Base-by-base conservation (phyloP, 495 filamentous ascomycete genomes). In the Aspergillus ostianus region DNA sequence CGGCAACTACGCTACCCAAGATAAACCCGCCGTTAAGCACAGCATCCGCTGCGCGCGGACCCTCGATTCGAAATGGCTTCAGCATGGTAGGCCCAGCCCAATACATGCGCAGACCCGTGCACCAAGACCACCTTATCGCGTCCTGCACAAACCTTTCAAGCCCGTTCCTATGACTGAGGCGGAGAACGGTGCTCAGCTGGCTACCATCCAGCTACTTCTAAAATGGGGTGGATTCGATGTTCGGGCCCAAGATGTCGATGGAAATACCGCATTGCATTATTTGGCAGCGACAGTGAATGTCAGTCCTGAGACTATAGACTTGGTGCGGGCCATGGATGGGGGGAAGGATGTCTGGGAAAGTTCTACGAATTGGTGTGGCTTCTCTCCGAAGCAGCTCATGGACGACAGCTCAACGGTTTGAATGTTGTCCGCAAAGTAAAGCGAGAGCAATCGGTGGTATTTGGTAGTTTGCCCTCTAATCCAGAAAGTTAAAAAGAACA, bases 251-350 rank as follows among this genome's bases (percentile, higher is more conserved):
- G 61, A 63, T 52, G 52, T 55, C 6, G 61, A 63, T 59, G 61
- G 61, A 8, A 59, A 59, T 27, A 63, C 56, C 6, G 56, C 61
- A 29, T 50, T 63, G 26, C 61, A 63, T 51, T 63, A 59, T 46
- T 30, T 63, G 36, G 61, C 56, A 21, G 56, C 47, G 2, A 63
- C 61, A 13, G 55, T 48, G 56, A 56, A 59, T 29, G 26, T 59
- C 8, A n/a, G 19, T 45, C 26, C 13, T 10, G 56, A 56, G 47
- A 59, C 55, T 21, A 18, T 63, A 13, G 30, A 36, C 13, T 13
- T 63, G 47, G 47, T 59, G 23, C 45, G 51, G 47, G 45, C 23
- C 18, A 59, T 58, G 55, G 56, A 63, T 21, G 61, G 51, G 19
- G 61, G 56, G 3, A 56, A 63, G 29, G 46, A 59, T n/a, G n/a